A percentile compares a stretch with the other conserved stretches of the same genome.
These are phyloP conservation scores for Bruguiera hainesii DNA, from an alignment of 441 rosid species.

Conservation along the genomic window DNA sequence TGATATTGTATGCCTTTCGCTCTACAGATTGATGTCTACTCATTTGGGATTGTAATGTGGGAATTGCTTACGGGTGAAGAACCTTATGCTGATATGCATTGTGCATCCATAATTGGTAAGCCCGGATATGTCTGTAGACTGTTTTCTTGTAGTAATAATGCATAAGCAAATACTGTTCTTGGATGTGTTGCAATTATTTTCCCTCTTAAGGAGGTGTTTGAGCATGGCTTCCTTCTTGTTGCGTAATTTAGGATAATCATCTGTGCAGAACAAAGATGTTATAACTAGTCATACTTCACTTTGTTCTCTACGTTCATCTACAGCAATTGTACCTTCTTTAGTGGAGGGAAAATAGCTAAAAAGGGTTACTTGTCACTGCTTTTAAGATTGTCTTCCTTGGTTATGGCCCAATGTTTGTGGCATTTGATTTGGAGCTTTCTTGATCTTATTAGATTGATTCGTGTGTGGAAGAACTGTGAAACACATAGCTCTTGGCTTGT, in stretches of 20 bases:
- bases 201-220: neutral
- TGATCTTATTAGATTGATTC: no score
- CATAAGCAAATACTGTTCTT: neutral
- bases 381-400: no score
- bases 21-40: conserved; percentile 91
- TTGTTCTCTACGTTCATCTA: no score
- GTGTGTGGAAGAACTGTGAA: no score
- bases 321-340: no score
- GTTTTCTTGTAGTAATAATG: conserved; percentile 3
- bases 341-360: no score
- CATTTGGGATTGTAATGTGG: conserved; percentile 99
- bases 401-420: no score
- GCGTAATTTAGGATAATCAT: neutral
- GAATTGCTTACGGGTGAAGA: conserved; percentile 96
- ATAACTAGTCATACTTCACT: no score
- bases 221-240: neutral
- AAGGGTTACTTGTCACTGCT: no score
- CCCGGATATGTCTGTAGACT: conserved; percentile 3
- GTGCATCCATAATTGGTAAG: conserved; percentile 96
- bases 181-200: neutral
- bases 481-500: no score
- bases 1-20: conserved; percentile 14
- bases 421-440: no score
- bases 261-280: no score
- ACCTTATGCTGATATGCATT: conserved; percentile 91